Evolutionary conservation across 148 eudicot species (phyloP), one percentile per base, ranked within the genome.

Genomic region (Amaranthus hypochondriacus): DNA sequence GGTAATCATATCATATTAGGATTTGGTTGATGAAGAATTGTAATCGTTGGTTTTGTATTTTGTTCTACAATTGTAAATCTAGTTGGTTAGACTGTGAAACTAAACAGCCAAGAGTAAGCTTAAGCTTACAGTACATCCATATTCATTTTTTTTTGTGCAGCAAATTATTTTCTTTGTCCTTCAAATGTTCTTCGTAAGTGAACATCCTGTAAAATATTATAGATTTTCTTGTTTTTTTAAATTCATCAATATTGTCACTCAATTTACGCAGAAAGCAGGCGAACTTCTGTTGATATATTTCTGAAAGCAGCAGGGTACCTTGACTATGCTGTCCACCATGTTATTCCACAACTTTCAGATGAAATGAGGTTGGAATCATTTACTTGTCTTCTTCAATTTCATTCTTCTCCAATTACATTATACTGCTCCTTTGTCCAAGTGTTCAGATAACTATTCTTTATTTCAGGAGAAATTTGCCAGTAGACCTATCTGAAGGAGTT

Each of bases 231-330:
- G 62, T 57, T 61, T 66, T 10, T 56, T 12, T 52, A 3, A 11
- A 72, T 4, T 63, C 6, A 48, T 59, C n/a, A 70, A 48, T 48
- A 42, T 21, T n/a, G 51, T 54, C 42, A 56, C 55, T 72, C 7
- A 57, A 68, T 64, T 76, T 54, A 70, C 53, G 76, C 92, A 94
- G 98, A 95, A 82, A 92, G 88, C 86, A 86, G 92, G 71, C 83
- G 92, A 73, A 86, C 97, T 82, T 86, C 96, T 46, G 83, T 95
- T 79, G 98, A 95, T 82, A 67, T 92, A 76, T 89, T 95, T 73
- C 76, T 95, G 56, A 92, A 90, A 85, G 98, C 98, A 66, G 98
- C 98, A 55, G 98, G 98, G 49, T 95, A 86, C 86, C 97, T 95
- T 78, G 98, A 95, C 78, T 95, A 93, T 85, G 97, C 97, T 81